Base-by-base conservation (phyloP, 257 asterid genomes). In the Plantago major region DNA sequence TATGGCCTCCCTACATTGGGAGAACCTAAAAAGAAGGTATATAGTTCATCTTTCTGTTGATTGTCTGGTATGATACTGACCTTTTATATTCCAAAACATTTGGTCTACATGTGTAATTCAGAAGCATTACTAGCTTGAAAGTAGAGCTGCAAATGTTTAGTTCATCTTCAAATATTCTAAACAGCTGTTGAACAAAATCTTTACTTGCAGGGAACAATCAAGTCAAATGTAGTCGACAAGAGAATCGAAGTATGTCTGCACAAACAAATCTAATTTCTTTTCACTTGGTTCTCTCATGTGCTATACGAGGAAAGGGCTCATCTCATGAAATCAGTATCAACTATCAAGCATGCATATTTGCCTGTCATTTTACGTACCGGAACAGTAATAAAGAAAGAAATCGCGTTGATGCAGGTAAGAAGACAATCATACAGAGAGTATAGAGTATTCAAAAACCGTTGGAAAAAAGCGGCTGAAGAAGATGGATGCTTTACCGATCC, bases 1-100 rank as follows among this genome's bases (percentile, higher is more conserved):
- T 83, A 80, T 58, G 96, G 96, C 60, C 73, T 84, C 69, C 97
- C 95, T 43, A 90, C 97, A 8, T 82, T 90, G 19, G 96, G 97
- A 61, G 85, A 82, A 66, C 78, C 84, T 12, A 58, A 58, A 37
- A 53, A 63, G 57, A 71, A 76, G 81, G 58, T 47, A 30, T 6
- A 2, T 3, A 13, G 71, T 90, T 87, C 49, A 51, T 53, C 33
- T 10, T 11, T 42, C 13, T n/a, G 19, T 33, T 33, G 12, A 14
- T 58, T 60, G 28, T 40, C 8, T 51, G 61, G 49, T 40, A 12
- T 46, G 26, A 11, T 53, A 7, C 26, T n/a, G n/a, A n/a, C n/a
- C 43, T 30, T 47, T 9, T 13, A 3, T n/a, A n/a, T n/a, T n/a
- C 45, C 28, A 48, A 63, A 46, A 46, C n/a, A 46, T 12, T 10